Conservation (phyloP, 176 grass and related monocot species). For the Secale cereale region DNA sequence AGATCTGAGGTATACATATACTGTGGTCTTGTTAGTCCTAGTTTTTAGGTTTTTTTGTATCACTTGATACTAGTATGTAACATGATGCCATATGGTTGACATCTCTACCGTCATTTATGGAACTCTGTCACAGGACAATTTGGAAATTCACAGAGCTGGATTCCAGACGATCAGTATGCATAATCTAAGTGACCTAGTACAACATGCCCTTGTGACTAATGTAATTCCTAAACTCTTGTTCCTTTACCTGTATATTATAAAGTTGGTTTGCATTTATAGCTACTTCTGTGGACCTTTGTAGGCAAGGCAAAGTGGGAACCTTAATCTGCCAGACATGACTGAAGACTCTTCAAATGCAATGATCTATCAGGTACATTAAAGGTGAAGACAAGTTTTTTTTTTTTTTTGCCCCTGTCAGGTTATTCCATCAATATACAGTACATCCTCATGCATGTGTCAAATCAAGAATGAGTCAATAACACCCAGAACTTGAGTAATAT, state of each 20-base stretch:
- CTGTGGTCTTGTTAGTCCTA: slow-evolving; percentile 9
- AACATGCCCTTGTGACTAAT: slow-evolving; percentile 63
- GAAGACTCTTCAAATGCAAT: slow-evolving; percentile 91
- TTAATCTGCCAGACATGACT: slow-evolving; percentile 66
- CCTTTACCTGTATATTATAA: slow-evolving; percentile 20
- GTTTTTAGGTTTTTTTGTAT: not conserved
- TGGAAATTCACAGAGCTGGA: slow-evolving; percentile 77
- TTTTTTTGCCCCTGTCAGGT: not conserved
- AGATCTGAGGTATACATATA: slow-evolving; percentile 60
- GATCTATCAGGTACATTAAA: slow-evolving; percentile 68
- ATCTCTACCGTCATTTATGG: slow-evolving; percentile 18
- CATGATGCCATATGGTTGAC: slow-evolving; percentile 10
- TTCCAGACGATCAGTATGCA: slow-evolving; percentile 90
- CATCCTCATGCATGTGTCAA: slow-evolving; percentile 1
- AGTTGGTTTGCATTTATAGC: slow-evolving; percentile 6
- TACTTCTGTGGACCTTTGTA: slow-evolving; percentile 36
- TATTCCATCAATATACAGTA: not conserved
- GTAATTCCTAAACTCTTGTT: slow-evolving; percentile 51
- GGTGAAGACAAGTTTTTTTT: not conserved
- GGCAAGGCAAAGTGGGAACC: slow-evolving; percentile 76
- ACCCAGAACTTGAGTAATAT: not conserved
- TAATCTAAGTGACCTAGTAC: slow-evolving; percentile 89
- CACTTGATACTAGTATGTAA: slow-evolving; percentile 12
- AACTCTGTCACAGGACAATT: slow-evolving; percentile 53
- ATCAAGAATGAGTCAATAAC: not conserved